Evolutionary conservation across 805 yeast species (phyloP), one percentile per base, ranked within the genome.

Genomic region (Cyberlindnera bimundalis): DNA sequence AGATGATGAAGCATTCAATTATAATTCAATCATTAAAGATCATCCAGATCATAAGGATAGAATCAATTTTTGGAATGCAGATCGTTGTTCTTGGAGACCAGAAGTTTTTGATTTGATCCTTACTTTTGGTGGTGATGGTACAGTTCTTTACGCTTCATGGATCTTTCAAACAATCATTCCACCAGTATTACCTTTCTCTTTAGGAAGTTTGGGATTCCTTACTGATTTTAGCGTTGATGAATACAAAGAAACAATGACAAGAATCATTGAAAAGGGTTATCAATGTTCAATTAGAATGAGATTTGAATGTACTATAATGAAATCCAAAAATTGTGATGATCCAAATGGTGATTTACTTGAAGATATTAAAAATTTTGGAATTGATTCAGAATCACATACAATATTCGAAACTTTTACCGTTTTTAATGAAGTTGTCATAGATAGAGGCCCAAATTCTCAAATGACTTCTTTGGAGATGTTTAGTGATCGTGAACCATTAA

Each of bases 111-210:
- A 81, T 53, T 62, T 81, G 40, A 71, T 81, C 0, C 69, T 81
- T 16, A 78, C 86, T 1, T 60, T 81, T 21, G 88, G 88, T 16
- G 88, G 88, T 10, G 88, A 81, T 55, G 88, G 88, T 6, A 81
- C 88, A 0, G 82, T 80, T 29, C 56, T 81, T 19, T 74, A 77
- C 47, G 84, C 82, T 1, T 80, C 83, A 1, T 73, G 81, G 40
- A 57, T 78, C 21, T 81, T 81, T 53, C 78, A 73, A 59, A 60
- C 63, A 17, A 67, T 65, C 27, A 84, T 79, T 5, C 87, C 88
- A 0, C 88, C 87, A 4, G 75, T 81, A 4, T 58, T 81, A 43
- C 72, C 83, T 18, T 81, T 80, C 55, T 71, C 84, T 1, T 61
- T 81, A 56, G 88, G 88, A 0, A 78, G 84, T 1, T 60, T 81